Conservation (phyloP, 176 grass and related monocot species). For the Oryza rufipogon region DNA sequence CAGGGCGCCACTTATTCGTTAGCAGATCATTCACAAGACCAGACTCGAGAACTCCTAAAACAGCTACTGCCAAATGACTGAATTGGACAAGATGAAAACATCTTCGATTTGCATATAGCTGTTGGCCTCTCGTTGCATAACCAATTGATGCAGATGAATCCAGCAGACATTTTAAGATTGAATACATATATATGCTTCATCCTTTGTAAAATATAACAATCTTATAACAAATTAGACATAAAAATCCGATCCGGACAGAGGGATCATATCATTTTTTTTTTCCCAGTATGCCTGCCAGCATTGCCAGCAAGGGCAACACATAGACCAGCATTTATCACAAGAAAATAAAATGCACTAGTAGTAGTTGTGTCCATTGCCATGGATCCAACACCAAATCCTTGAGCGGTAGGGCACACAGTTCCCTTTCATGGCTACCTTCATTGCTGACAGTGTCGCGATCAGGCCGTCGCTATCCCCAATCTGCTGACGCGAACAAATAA, state of each 20-base stretch:
- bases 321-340: not conserved
- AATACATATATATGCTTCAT: not conserved
- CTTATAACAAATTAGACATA: too few species aligned
- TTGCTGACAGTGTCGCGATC: not conserved
- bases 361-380: not conserved
- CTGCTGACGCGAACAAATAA: not conserved
- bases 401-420: not conserved
- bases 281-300: not conserved
- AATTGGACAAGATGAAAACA: not conserved
- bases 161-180: too few species aligned
- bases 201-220: too few species aligned
- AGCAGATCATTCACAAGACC: not conserved
- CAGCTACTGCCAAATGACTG: not conserved
- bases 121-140: not conserved
- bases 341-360: not conserved
- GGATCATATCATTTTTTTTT: too few species aligned
- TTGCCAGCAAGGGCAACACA: not conserved
- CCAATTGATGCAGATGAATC: not conserved
- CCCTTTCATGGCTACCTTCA: not conserved
- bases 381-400: not conserved
- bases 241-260: too few species aligned
- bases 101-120: not conserved
- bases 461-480: constrained; percentile 14
- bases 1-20: not conserved
- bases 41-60: not conserved